Conservation (phyloP, 208 protist genomes). For the Leishmania aethiopica region DNA sequence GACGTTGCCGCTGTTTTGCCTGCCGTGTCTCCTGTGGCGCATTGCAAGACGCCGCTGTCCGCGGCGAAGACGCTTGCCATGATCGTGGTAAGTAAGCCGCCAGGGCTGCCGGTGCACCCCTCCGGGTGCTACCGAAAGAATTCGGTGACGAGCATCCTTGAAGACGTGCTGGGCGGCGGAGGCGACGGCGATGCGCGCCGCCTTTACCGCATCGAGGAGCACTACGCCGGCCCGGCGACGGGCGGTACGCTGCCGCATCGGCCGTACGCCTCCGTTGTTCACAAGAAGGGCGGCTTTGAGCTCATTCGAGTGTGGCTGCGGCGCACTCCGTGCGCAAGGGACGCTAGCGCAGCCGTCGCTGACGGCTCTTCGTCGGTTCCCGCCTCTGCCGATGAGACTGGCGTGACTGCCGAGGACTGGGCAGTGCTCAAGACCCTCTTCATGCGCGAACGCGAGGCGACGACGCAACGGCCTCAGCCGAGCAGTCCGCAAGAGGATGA, state of each 20-base stretch:
- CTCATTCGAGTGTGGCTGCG: conserved; percentile 65
- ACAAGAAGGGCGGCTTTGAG: conserved; percentile 58
- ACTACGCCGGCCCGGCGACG: neutral
- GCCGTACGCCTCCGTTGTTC: conserved; percentile 48
- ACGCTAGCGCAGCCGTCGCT: neutral
- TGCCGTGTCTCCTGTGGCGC: neutral
- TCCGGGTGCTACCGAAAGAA: conserved; percentile 94
- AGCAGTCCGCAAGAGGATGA: neutral
- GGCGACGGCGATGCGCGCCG: conserved; percentile 4
- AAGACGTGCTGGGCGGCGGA: conserved; percentile 79
- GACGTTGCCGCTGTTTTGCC: conserved; percentile 14
- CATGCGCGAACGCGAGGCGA: neutral
- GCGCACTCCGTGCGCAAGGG: neutral
- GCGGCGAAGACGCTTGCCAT: conserved; percentile 47
- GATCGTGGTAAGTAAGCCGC: conserved; percentile 73
- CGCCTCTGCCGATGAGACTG: neutral
- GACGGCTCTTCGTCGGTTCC: too few relatives aligned
- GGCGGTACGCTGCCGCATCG: conserved; percentile 2
- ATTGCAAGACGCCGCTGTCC: conserved; percentile 6
- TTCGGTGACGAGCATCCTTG: conserved; percentile 88
- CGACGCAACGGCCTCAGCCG: neutral
- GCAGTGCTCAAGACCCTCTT: conserved; percentile 21
- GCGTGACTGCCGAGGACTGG: conserved; percentile 50
- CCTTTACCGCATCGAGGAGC: conserved; percentile 20
- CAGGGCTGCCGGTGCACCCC: conserved; percentile 86